phyloP scores from a whole-genome alignment of 202 grass and related monocot genomes.

The Digitaria exilis region DNA sequence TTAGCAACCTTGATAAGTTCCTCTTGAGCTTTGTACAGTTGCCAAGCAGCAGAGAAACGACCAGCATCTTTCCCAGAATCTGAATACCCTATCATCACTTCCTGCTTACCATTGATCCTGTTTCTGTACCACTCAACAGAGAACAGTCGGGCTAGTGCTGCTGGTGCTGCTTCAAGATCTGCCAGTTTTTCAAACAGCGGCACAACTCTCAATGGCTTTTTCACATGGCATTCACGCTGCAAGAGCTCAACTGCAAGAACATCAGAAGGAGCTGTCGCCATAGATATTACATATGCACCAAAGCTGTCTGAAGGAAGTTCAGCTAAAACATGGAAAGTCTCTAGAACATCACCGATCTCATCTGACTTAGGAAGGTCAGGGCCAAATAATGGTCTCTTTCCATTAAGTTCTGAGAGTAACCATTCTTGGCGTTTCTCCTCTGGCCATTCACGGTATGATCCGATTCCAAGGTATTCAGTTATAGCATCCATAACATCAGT shows the following conservation, averaged over 20 bases:
- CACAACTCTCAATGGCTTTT: slow-evolving; percentile 85
- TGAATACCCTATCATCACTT: slow-evolving; percentile 99
- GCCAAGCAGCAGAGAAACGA: slow-evolving; percentile 86
- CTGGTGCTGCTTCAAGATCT: slow-evolving; percentile 81
- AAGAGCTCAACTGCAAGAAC: slow-evolving; percentile 92
- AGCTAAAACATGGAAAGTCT: slow-evolving; percentile 82
- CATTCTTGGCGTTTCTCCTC: slow-evolving; percentile 93
- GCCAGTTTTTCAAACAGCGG: slow-evolving; percentile 95
- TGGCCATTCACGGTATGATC: slow-evolving; percentile 86
- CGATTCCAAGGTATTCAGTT: slow-evolving; percentile 73
- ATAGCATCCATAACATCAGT: slow-evolving; percentile 89
- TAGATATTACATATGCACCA: slow-evolving; percentile 97
- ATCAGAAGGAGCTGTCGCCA: slow-evolving; percentile 93
- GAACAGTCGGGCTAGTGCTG: slow-evolving; percentile 77
- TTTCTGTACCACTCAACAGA: slow-evolving; percentile 93
- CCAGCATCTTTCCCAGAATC: slow-evolving; percentile 98
- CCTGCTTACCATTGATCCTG: slow-evolving; percentile 88
- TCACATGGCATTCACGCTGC: slow-evolving; percentile 87
- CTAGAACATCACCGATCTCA: slow-evolving; percentile 83
- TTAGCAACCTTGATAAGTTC: slow-evolving; percentile 93
- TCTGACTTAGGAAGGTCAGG: slow-evolving; percentile 81
- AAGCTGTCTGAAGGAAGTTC: slow-evolving; percentile 91
- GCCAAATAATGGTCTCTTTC: slow-evolving; percentile 82
- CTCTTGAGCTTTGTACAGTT: slow-evolving; percentile 93
- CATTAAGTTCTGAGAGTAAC: slow-evolving; percentile 89